Base-by-base conservation (phyloP, 116 monocot species). In the Papilionanthe hybrid region DNA sequence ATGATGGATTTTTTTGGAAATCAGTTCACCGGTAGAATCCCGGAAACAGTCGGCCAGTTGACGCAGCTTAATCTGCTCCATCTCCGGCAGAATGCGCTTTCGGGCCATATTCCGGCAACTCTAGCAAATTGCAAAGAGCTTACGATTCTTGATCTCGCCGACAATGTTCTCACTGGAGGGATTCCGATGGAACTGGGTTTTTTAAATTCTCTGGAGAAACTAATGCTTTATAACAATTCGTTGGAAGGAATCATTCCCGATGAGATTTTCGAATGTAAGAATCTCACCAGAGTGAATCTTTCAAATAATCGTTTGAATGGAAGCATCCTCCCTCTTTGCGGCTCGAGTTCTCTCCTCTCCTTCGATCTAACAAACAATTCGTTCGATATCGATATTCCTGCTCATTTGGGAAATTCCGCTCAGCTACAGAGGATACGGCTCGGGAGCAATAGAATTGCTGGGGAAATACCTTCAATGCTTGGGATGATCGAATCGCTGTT, bases 171-270 rank as follows among this genome's bases (percentile, higher is more conserved):
- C 32, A 78, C 85, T 2, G 92, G 94, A 6, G 48, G 55, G 27
- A 85, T 97, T 15, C 94, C 97, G 10, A 72, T 72, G 47, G 86
- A 87, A 3, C 84, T 97, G 67, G 89, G 86, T 10, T 79, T 78
- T n/a, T 58, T 97, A 55, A 72, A 73, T 5, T 89, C 91, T 3
- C 88, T 97, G 5, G 85, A 94, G 82, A 89, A 88, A 89, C 81
- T 97, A 78, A 92, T 97, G 97, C 84, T 97, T 63, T 94, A 97
- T 81, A 94, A 97, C 83, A 97, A 98, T 75, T 92, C 97, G 0
- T 81, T 98, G 18, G 79, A 85, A 45, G 97, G 94, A 1, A 69
- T 25, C 63, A 75, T 94, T 49, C 93, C 97, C 7, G 87, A 90
- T 17, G 91, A 86, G 72, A 84, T 98, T 85, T 87, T 91, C 83